Percentiles rank a stretch among this genome's conserved stretches.
phyloP scores from a whole-genome alignment of 345 rosid genomes.

The Populus euphratica region DNA sequence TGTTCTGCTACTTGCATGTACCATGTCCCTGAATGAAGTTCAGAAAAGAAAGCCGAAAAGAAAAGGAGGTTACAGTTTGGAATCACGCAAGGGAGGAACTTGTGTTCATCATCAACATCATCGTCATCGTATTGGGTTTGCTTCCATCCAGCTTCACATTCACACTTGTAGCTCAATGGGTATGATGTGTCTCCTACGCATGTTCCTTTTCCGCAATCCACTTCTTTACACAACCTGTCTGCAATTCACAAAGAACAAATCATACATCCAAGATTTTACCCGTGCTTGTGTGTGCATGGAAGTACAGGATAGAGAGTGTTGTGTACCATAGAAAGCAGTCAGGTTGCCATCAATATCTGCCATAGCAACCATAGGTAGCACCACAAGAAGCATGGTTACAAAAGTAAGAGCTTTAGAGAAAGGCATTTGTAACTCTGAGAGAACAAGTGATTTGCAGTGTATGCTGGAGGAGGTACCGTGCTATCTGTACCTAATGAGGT shows the following conservation, averaged over 20 bases:
- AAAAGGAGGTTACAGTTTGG: slow-evolving; percentile 45
- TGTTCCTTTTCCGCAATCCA: slow-evolving; percentile 55
- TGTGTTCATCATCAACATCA: slow-evolving; percentile 11
- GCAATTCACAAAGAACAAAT: neutral
- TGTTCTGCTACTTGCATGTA: neutral
- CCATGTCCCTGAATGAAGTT: neutral
- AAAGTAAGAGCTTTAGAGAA: neutral
- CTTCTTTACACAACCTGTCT: slow-evolving; percentile 42
- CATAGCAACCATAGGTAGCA: slow-evolving; percentile 13
- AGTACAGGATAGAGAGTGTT: neutral
- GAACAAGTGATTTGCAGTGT: neutral
- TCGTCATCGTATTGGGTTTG: slow-evolving; percentile 32
- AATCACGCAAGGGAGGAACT: slow-evolving; percentile 52
- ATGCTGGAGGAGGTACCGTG: neutral
- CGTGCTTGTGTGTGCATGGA: neutral
- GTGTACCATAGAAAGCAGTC: neutral
- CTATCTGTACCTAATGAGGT: neutral
- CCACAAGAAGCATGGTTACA: slow-evolving; percentile 10
- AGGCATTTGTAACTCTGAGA: slow-evolving; percentile 3
- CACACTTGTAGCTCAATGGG: slow-evolving; percentile 37
- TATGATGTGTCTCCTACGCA: slow-evolving; percentile 31
- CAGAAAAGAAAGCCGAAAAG: neutral
- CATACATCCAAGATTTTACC: neutral
- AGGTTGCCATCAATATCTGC: slow-evolving; percentile 2
- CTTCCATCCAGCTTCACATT: slow-evolving; percentile 56